Evolutionary conservation across 164 flowering plant species (phyloP), one percentile per base, ranked within the genome.

Genomic region (Sedum album): DNA sequence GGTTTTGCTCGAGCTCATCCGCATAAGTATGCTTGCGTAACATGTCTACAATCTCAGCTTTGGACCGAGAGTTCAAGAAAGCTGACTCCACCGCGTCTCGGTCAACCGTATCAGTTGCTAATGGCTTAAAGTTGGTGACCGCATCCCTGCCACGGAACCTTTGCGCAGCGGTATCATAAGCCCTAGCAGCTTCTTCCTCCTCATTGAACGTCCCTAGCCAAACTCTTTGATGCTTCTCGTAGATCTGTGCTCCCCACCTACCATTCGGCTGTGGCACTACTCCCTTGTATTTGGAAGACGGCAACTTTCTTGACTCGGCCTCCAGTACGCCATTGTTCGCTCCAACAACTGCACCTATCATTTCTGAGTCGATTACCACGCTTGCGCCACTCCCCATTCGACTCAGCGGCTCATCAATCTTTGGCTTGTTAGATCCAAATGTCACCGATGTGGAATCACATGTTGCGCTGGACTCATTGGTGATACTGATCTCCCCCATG

Each of bases 161-260:
- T 33, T 83, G 78, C 0, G 87, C 76, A 0, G 88, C 88, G 28
- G 82, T 83, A 36, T 86, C 91, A 35, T 86, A 84, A 1, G 91
- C 91, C 82, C 72, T 80, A 1, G 88, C 91, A 0, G 91, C 88
- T 23, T 73, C 82, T 14, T 30, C 72, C 66, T 82, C 87, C 0
- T 85, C 53, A 28, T 78, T 79, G 60, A 84, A 86, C 0, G 88
- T 86, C 6, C 91, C 91, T 0, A 84, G 78, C 91, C 91, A 86
- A 35, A 84, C 75, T 38, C 86, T 68, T 7, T 74, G 79, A 33
- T 84, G 86, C 33, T 79, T 79, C 1, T 82, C 82, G 31, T 85
- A 86, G 11, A 86, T 86, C 51, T 86, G 88, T 9, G 91, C 91
- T 0, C 91, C 88, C 88, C 87, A 86, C 26, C 78, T 74, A 0